Evolutionary conservation across 164 flowering plant genomes (phyloP).

Genomic region (Brasenia schreberi): DNA sequence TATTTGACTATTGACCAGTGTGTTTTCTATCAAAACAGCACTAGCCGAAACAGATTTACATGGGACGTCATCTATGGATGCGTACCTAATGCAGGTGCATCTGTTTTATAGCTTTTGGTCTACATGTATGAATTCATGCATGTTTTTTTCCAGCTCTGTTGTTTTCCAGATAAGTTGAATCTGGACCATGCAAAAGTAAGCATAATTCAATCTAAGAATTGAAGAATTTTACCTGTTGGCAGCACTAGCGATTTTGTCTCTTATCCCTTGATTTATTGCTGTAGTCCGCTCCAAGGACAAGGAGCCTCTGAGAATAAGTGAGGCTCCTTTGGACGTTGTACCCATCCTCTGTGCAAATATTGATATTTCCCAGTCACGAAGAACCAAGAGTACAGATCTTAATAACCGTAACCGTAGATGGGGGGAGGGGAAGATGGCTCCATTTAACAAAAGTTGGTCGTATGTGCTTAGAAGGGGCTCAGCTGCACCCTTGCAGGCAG

Average conservation of each 20-base stretch:
- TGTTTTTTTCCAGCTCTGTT: background rate
- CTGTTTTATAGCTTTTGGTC: no score
- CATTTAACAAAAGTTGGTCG: constrained; percentile 71
- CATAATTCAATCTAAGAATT: background rate
- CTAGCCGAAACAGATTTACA: no score
- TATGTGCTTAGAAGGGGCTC: constrained; percentile 81
- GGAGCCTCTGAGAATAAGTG: constrained; percentile 45
- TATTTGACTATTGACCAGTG: no score
- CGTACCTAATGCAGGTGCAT: no score
- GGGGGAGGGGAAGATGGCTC: constrained; percentile 73
- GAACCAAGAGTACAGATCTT: constrained; percentile 68
- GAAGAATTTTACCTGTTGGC: constrained; percentile 64
- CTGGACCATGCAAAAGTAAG: background rate
- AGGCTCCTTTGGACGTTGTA: constrained; percentile 64
- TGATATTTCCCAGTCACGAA: constrained; percentile 94
- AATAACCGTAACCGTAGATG: constrained; percentile 66
- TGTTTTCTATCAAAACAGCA: no score
- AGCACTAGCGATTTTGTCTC: constrained; percentile 84
- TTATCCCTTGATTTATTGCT: constrained; percentile 54
- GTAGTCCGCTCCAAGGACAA: constrained; percentile 39
- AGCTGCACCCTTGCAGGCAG: constrained; percentile 85
- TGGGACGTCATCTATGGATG: no score
- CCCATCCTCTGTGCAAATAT: constrained; percentile 65
- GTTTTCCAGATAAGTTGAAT: background rate
- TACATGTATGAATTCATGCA: background rate